phyloP scores from a whole-genome alignment of 192 early-diverging fungal genomes.

The Obelidium mucronatum region DNA sequence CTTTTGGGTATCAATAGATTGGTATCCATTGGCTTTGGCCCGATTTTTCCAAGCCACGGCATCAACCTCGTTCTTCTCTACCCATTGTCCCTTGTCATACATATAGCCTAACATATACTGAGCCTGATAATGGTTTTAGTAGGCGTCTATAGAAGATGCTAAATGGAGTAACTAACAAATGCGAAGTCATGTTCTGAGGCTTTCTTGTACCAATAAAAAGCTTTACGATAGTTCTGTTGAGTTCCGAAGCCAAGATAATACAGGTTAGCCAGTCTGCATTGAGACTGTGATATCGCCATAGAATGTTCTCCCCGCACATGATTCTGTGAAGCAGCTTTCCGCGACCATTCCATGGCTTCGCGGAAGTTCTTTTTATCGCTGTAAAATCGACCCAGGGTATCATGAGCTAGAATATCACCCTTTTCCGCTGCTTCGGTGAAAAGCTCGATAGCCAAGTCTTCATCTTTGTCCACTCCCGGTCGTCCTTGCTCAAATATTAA shows the following conservation, averaged over 20 bases:
- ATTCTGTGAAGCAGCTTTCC: not conserved
- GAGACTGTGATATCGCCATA: not conserved
- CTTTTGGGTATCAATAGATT: no score
- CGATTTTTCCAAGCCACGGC: no score
- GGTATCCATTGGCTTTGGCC: no score
- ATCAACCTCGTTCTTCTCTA: no score
- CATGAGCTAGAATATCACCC: not conserved
- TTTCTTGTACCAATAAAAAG: not conserved
- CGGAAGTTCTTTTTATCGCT: not conserved
- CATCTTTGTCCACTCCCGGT: not conserved
- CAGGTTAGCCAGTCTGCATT: not conserved
- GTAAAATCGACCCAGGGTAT: not conserved
- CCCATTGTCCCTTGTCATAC: no score
- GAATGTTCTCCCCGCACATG: not conserved
- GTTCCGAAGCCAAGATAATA: not conserved
- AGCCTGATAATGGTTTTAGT: constrained; percentile 25
- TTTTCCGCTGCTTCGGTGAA: not conserved
- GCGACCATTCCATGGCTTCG: not conserved
- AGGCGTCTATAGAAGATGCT: not conserved
- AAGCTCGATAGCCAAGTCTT: not conserved
- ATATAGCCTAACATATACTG: constrained; percentile 25
- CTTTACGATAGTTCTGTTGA: not conserved
- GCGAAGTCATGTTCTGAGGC: not conserved
- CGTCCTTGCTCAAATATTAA: not conserved
- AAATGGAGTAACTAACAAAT: not conserved